Conservation (phyloP, 1,284 basidiomycete species). For the Cryptococcus sp. region DNA sequence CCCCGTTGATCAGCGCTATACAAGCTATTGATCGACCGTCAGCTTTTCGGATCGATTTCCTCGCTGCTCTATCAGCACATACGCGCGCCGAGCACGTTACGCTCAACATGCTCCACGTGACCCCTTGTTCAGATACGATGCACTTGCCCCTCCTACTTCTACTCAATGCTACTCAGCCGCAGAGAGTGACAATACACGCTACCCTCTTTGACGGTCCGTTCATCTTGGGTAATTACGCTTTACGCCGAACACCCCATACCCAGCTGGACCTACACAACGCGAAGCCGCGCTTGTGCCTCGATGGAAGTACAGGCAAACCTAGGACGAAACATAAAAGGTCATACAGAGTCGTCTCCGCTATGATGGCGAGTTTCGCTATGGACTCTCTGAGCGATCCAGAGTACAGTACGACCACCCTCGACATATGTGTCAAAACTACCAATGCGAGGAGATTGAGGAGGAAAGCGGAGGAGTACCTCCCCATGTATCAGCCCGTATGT, state of each 20-base stretch:
- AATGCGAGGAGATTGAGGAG: too few relatives aligned
- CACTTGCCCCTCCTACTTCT: not conserved
- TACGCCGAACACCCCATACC: not conserved
- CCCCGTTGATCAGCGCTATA: not conserved
- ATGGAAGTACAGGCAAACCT: not conserved
- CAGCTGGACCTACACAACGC: not conserved
- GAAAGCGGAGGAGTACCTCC: too few relatives aligned
- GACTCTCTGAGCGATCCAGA: not conserved
- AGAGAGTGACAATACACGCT: not conserved
- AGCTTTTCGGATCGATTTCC: not conserved
- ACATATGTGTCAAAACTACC: too few relatives aligned
- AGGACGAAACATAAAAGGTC: not conserved
- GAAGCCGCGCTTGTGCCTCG: not conserved
- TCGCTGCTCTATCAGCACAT: not conserved
- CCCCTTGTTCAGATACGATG: not conserved
- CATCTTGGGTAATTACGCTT: not conserved
- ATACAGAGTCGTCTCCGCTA: not conserved
- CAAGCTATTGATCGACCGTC: not conserved
- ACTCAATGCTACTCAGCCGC: not conserved
- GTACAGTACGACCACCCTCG: too few relatives aligned
- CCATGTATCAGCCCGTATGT: too few relatives aligned
- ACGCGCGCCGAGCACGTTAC: not conserved
- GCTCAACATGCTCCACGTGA: not conserved
- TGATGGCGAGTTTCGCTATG: not conserved
- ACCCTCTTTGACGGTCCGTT: not conserved